Base-by-base conservation (phyloP, 2,329 filamentous ascomycete genomes). In the Madurella mycetomatis region DNA sequence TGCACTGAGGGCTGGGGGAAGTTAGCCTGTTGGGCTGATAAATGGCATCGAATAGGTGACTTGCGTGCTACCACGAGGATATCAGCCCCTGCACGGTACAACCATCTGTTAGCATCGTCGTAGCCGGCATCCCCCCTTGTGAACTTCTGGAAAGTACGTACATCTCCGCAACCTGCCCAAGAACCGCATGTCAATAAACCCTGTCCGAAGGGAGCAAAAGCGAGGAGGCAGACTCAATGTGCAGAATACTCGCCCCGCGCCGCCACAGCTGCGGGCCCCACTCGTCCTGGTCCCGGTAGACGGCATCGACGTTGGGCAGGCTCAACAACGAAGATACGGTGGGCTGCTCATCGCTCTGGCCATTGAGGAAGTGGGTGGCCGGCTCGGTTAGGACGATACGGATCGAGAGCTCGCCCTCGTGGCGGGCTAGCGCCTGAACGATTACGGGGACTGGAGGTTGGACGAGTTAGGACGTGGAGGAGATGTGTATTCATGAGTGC, bases 261-360 rank as follows among this genome's bases (percentile, higher is more conserved):
- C 78, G 81, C 92, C 92, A 97, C 0, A 88, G 83, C 42, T 77
- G 75, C 12, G 76, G 72, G 1, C 71, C 74, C 91, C 92, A 96
- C 70, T 97, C 94, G 60, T 92, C 88, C n/a, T 83, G 81, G 66
- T 97, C 90, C 9, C 79, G 76, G 70, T 96, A 92, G 46, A 96
- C 78, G 17, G 78, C 88, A 42, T 95, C 90, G 7, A 97, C 88
- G 60, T 87, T 86, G 2, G 84, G 82, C 5, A 89, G 71, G 2
- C 70, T 63, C 12, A 74, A 70, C 4, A 96, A 73, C 0, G 79
- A 71, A 0, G 76, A 71, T 1, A 94, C 68, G 0, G 78, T 74
- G 0, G 92, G 90, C 68, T 96, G 90, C 69, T 96, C 92, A 2
- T 70, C 66, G 34, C 84, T 82, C 67, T 95, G 89, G 30, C 87